Evolutionary conservation across 2,329 filamentous ascomycete genomes (phyloP), one percentile per base, ranked within the genome.

Genomic region (Aspergillus fijiensis): DNA sequence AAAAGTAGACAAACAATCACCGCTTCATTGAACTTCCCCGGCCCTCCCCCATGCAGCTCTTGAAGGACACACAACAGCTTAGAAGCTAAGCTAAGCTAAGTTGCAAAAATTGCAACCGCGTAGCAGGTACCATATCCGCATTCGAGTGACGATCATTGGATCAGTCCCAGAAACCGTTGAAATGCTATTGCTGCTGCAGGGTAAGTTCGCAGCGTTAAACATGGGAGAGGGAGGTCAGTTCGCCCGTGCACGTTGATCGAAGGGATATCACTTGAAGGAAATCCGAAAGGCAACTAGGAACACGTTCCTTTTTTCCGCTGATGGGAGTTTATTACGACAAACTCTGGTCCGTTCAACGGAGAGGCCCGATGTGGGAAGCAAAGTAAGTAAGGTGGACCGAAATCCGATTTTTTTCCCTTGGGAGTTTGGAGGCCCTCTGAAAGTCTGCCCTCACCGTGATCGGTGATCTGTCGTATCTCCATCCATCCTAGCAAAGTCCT

Each of bases 381-480:
- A 47, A 55, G 47, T 23, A 5, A 23, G 47, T 42, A 42, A 55
- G 52, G 52, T 55, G 52, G 52, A 55, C 39, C 52, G 52, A 4
- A 55, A 25, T 10, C 42, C 35, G 23, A 45, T 31, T 48, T 33
- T 31, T 48, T 33, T 21, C 5, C 39, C 31, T 23, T 45, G 7
- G 7, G 27, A 10, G 27, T 9, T 29, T 9, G 27, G 27, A 29
- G 25, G 7, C 27, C 27, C 7, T 29, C 27, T 29, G 27, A 29
- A 29, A 39, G 51, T 27, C 16, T 54, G 27, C 31, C 33, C 51
- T 54, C 49, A 55, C 52, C 42, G 52, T 55, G 52, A 48, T 31
- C 33, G 33, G 33, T 12, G 33, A 35, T 12, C 14, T 12, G 33
- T 16, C 33, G 12, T 35, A 35, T 35, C 33, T 35, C 14, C 11